Conservation (phyloP, 2,329 filamentous ascomycete genomes). For the Emergomyces orientalis region DNA sequence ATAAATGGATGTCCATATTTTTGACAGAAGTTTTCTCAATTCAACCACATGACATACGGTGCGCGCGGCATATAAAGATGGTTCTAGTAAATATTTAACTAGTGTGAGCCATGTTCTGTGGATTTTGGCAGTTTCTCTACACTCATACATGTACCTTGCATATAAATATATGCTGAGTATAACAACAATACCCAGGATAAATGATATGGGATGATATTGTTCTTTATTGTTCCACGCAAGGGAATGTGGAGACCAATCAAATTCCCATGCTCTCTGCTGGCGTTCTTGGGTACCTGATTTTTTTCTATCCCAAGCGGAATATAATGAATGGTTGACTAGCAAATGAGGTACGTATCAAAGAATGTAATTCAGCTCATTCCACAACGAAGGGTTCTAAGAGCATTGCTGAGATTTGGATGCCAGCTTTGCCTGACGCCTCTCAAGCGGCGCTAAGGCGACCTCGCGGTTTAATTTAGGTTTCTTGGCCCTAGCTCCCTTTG, state of each 20-base stretch:
- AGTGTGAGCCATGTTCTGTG: no score
- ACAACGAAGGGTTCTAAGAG: no score
- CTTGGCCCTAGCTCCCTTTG: neutral
- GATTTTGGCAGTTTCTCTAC: no score
- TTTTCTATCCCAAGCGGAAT: no score
- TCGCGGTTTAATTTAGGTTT: neutral
- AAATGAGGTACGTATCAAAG: no score
- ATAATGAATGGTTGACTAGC: no score
- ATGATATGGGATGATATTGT: neutral
- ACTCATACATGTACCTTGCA: no score
- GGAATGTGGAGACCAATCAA: no score
- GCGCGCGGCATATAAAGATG: neutral
- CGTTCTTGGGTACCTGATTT: neutral
- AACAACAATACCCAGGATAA: neutral
- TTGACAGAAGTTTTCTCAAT: neutral
- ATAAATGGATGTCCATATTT: neutral
- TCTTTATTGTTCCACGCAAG: neutral
- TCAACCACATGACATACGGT: neutral
- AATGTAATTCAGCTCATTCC: no score
- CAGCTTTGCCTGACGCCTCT: neutral
- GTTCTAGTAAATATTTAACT: neutral
- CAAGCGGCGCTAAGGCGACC: neutral
- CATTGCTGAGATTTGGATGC: neutral
- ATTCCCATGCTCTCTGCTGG: no score
- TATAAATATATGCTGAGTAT: neutral